phyloP scores from a whole-genome alignment of 2,329 filamentous ascomycete genomes.

The Beauveria australis region DNA sequence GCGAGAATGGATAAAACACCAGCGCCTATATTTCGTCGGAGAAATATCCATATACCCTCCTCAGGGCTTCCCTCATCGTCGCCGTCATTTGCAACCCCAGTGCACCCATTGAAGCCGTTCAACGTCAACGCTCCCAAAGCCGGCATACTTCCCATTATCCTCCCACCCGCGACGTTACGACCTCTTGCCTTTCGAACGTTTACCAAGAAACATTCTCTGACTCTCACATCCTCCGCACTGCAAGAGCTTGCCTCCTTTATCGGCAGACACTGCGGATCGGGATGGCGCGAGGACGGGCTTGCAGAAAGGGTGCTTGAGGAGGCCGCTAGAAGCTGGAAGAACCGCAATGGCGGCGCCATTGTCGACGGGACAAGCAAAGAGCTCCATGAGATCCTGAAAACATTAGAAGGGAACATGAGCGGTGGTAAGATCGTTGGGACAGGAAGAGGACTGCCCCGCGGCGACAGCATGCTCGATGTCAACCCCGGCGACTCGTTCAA shows the following conservation, averaged over 20 bases:
- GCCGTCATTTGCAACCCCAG: conserved; percentile 80
- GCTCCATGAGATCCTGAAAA: conserved; percentile 75
- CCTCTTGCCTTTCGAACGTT: conserved; percentile 92
- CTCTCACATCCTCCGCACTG: conserved; percentile 78
- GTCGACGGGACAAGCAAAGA: conserved; percentile 73
- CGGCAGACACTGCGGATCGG: conserved; percentile 86
- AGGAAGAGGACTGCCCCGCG: conserved; percentile 42
- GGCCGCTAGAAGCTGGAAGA: conserved; percentile 86
- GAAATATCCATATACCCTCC: conserved; percentile 24
- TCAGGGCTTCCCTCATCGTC: conserved; percentile 78
- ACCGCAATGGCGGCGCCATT: conserved; percentile 78
- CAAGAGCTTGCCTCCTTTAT: conserved; percentile 82
- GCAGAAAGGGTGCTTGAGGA: conserved; percentile 91
- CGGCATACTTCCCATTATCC: conserved; percentile 75
- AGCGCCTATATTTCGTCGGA: conserved; percentile 29
- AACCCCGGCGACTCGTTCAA: conserved; percentile 44
- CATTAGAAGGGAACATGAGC: conserved; percentile 78
- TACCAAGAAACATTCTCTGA: conserved; percentile 95
- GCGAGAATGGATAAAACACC: conserved; percentile 31
- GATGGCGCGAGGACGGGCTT: conserved; percentile 91
- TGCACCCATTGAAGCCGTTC: conserved; percentile 66
- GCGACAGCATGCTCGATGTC: conserved; percentile 55
- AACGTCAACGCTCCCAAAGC: conserved; percentile 44
- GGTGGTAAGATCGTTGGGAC: conserved; percentile 61
- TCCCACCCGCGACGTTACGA: conserved; percentile 78